Conservation (phyloP, 139 green algal genomes). For the Chlamydomonas incerta region DNA sequence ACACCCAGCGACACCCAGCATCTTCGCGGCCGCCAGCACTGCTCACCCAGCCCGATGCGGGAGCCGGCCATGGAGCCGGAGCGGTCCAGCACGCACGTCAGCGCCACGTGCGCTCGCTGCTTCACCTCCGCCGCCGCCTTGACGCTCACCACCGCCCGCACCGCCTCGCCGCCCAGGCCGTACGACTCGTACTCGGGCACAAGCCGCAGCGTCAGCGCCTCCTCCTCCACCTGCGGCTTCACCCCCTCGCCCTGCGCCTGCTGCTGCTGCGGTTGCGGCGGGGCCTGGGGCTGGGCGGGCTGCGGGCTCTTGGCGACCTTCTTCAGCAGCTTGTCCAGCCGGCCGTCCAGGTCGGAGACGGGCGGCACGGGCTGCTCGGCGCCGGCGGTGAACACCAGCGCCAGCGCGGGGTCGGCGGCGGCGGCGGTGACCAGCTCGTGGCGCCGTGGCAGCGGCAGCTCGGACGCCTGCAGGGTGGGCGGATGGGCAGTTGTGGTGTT, state of each 20-base stretch:
- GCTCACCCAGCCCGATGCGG: slow-evolving; percentile 22
- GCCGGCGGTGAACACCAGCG: not conserved
- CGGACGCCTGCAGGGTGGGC: slow-evolving; percentile 17
- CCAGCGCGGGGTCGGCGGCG: not conserved
- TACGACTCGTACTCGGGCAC: slow-evolving; percentile 46
- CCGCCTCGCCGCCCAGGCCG: not conserved
- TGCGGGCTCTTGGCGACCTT: too few relatives aligned
- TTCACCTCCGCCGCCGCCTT: slow-evolving; percentile 37
- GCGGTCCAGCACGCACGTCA: slow-evolving; percentile 52
- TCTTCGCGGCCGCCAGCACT: too few relatives aligned
- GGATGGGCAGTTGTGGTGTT: too few relatives aligned
- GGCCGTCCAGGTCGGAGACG: not conserved
- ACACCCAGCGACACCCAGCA: too few relatives aligned
- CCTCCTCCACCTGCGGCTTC: not conserved
- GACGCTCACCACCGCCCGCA: slow-evolving; percentile 14
- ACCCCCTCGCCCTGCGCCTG: too few relatives aligned
- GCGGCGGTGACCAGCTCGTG: slow-evolving; percentile 5
- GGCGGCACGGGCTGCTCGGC: not conserved
- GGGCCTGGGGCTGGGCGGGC: not conserved
- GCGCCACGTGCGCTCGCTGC: slow-evolving; percentile 34
- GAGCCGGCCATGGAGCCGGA: slow-evolving; percentile 39
- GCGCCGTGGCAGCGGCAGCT: not conserved
- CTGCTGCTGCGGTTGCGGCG: not conserved
- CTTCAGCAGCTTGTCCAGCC: not conserved
- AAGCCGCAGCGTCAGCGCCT: not conserved